Conservation (phyloP, 495 filamentous ascomycete species). For the Penicillium herquei region DNA sequence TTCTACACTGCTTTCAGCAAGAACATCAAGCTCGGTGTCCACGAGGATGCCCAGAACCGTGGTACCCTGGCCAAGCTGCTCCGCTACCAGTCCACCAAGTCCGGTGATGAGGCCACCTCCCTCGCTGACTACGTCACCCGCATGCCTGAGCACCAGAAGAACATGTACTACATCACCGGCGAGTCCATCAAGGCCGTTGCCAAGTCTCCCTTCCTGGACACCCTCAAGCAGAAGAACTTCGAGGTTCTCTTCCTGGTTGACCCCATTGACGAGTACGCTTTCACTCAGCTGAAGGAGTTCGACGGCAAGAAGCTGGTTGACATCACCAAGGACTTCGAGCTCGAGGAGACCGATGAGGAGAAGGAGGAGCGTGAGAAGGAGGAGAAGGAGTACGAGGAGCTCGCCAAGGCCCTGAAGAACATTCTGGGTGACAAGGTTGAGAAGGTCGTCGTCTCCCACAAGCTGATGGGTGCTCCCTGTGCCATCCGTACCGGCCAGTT, state of each 20-base stretch:
- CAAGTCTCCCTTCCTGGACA: constrained; percentile 98
- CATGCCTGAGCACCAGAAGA: constrained; percentile 99
- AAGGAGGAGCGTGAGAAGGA: constrained; percentile 94
- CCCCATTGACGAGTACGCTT: constrained; percentile 99
- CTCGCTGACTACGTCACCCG: constrained; percentile 95
- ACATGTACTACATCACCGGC: constrained; percentile 99
- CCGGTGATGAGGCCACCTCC: constrained; percentile 92
- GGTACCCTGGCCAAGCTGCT: constrained; percentile 92
- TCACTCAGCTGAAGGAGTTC: constrained; percentile 99
- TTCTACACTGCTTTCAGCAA: constrained; percentile 99
- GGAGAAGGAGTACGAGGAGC: constrained; percentile 94
- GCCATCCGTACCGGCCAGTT: constrained; percentile 99
- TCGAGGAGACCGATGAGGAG: constrained; percentile 99
- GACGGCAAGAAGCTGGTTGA: constrained; percentile 99
- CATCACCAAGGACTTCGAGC: constrained; percentile 99
- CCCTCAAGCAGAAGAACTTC: constrained; percentile 99
- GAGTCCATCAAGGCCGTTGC: constrained; percentile 97
- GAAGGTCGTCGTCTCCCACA: constrained; percentile 99
- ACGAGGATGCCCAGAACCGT: constrained; percentile 99
- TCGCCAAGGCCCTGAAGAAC: constrained; percentile 97
- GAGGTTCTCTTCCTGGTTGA: constrained; percentile 99
- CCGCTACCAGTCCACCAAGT: constrained; percentile 98
- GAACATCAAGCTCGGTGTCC: constrained; percentile 99
- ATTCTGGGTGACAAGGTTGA: constrained; percentile 98
- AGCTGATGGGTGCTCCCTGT: constrained; percentile 92